Evolutionary conservation across 768 basidiomycete species (phyloP), one percentile per base, ranked within the genome.

Genomic region (Boletus patriciae): DNA sequence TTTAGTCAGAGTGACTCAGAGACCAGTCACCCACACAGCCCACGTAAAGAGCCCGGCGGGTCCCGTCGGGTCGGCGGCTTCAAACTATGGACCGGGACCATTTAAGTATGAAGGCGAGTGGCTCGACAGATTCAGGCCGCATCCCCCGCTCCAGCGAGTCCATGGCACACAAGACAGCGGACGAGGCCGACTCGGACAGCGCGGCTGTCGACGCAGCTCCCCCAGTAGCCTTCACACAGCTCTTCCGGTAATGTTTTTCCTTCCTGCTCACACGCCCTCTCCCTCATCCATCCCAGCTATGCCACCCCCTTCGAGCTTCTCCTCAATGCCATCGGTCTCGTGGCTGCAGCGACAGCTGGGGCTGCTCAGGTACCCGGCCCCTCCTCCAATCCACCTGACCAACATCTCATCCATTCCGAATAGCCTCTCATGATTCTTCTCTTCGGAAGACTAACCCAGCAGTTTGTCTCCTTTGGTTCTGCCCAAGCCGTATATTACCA

Each of bases 361-460:
- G 86, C 91, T 23, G 84, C 92, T 27, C 90, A 93, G 78, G 89
- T 90, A 58, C 64, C 25, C 25, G 25, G 4, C 15, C 50, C 10
- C 47, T 51, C 40, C 54, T 25, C 44, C 27, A 31, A 23, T 36
- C 10, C 27, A 42, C 46, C 44, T 43, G 7, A 37, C 19, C 19
- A 3, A 34, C 19, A 1, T n/a, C 60, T 63, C 43, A 59, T 23
- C 5, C 42, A 3, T 13, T 25, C 34, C 21, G 13, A 44, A 6
- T 54, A 89, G 85, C 88, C 88, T 6, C 76, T 90, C 43, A 89
- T 92, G 88, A 84, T 84, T 60, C 74, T 97, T 52, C 79, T 97
- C 38, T 96, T 97, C 69, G 94, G 93, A 40, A 84, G 83, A 46
- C 82, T 95, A 46, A 88, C 88, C 0, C 80, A 90, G 62, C 73